Evolutionary conservation across 345 rosid genomes (phyloP).

Genomic region (Pugionium cornutum): DNA sequence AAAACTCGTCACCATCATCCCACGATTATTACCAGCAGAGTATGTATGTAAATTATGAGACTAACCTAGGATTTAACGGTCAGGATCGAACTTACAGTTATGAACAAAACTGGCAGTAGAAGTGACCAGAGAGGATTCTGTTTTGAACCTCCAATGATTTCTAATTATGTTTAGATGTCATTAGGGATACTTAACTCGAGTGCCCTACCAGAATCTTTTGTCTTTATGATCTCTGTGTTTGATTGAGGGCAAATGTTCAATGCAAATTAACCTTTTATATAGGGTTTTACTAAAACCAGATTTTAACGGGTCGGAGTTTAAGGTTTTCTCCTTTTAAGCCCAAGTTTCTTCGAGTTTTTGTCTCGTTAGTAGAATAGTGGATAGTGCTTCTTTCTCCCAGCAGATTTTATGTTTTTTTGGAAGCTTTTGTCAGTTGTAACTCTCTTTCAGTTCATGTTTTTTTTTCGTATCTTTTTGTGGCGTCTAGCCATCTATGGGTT

Average conservation of each 20-base stretch:
- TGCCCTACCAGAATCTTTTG: constrained; percentile 30
- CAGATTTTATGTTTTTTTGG: too few species aligned
- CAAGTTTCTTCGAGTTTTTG: too few species aligned
- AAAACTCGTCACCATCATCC: constrained; percentile 26
- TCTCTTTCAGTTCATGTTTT: too few species aligned
- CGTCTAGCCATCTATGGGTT: too few species aligned
- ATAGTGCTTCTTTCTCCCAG: too few species aligned
- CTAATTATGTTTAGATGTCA: constrained; percentile 32
- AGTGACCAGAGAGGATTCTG: constrained; percentile 31
- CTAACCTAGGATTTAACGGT: constrained; percentile 38
- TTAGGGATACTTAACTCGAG: constrained; percentile 40
- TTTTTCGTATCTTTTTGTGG: too few species aligned
- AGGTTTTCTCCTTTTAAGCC: too few species aligned
- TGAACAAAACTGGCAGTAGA: constrained; percentile 36
- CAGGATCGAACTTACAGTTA: constrained; percentile 48
- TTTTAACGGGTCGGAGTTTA: too few species aligned
- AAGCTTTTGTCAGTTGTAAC: too few species aligned
- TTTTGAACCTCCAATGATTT: constrained; percentile 36
- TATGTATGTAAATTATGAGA: constrained; percentile 51
- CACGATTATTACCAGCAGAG: constrained; percentile 37
- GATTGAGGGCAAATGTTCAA: constrained; percentile 30
- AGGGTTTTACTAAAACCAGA: too few species aligned
- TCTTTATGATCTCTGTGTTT: constrained; percentile 30
- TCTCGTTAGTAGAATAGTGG: too few species aligned
- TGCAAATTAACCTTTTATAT: not conserved